Base-by-base conservation (phyloP, 768 basidiomycete species). In the Boletus patriciae region DNA sequence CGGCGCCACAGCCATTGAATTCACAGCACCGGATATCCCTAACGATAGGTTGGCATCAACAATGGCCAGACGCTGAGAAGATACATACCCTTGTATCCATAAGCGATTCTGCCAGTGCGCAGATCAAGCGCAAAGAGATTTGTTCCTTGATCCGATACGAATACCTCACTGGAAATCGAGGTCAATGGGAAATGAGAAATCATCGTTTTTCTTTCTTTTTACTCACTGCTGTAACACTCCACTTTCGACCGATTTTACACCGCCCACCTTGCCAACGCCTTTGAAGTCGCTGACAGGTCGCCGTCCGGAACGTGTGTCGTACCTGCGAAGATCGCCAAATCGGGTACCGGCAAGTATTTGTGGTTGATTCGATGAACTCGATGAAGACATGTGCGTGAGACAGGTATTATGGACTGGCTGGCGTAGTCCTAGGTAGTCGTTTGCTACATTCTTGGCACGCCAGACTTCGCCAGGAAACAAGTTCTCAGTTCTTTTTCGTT, bases 361-460 rank as follows among this genome's bases (percentile, higher is more conserved):
- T 34, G 80, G 77, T 19, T 73, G 70, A 40, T 62, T 52, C 54
- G 69, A n/a, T 58, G 69, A 27, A 12, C 62, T 31, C 60, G 76
- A 75, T 5, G 78, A 66, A 7, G 78, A 70, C 3, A 90, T 67
- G 64, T 84, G 90, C 3, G 83, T 72, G 27, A 94, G 74, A 15
- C 85, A 80, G 0, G 86, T 87, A 54, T 90, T 87, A 36, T 87
- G 83, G 44, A 94, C 81, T 0, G 90, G 90, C 62, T 88, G 88
- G 15, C 92, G 86, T 16, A 94, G 79, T 46, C 81, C 82, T 6
- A 94, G 78, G 45, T 74, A 68, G 63, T 94, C 92, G 62, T 92
- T 88, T n/a, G 84, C 79, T 6, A 90, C 88, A 68, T 94, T 94
- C 70, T 87, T 88, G 11, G 91, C 91, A 54, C 92, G 77, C 92